Base-by-base conservation (phyloP, 2,329 filamentous ascomycete genomes). In the Colletotrichum coccodes region DNA sequence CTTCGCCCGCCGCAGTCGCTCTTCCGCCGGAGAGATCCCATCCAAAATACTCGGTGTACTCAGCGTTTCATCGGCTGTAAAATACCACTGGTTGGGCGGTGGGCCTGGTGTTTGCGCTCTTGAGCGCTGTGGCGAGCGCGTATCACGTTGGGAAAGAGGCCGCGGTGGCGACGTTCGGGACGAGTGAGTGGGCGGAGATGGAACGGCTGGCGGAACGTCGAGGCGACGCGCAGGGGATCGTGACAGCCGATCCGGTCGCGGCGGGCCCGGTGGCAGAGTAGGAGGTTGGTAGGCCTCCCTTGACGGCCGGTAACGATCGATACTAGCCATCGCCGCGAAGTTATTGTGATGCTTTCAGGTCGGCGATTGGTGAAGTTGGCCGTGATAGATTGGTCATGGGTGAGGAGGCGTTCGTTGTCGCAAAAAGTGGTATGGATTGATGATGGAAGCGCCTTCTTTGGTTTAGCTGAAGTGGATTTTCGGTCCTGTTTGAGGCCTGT, bases 11-110 rank as follows among this genome's bases (percentile, higher is more conserved):
- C 93, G 87, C 72, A 92, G 87, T 71, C 94, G 87, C 82, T 98
- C 96, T 76, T 96, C 91, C 34, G 90, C 88, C 4, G 90, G 86
- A 9, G 89, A 79, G 77, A 98, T 89, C 26, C 95, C 95, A 73
- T 97, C 93, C 16, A 94, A 81, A 68, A 97, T 91, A 60, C 94
- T 96, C 0, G 96, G 96, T 7, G 94, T 92, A 76, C 92, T 93
- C 60, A 89, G 83, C 30, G 97, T 87, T 81, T 99, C 96, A 54
- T 94, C 91, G 52, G 92, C 87, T 16, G 91, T 93, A 78, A 98
- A 98, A 63, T 94, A 87, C 96, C 96, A 99, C 85, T 98, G 95
- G 71, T 84, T 86, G 11, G 78, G 71, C 57, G 81, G 79, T 32
- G 82, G 78, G 34, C 76, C 75, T 34, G 70, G 63, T 30, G 52